Base-by-base conservation (phyloP, 73 alveolate genomes). In the Effrenium voratum region DNA sequence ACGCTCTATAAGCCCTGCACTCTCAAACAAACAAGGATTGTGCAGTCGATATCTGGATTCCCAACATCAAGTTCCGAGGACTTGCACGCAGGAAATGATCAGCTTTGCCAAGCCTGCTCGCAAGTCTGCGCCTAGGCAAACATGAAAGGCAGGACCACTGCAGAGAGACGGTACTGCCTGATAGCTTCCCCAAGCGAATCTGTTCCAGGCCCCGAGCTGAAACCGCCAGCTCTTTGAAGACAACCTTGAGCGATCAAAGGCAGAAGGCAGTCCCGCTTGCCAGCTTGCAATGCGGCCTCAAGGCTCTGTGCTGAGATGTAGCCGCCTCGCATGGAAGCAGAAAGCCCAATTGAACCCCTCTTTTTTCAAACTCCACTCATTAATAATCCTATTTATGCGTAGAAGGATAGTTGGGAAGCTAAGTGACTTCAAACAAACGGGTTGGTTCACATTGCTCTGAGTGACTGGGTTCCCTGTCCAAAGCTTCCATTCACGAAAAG, bases 171-270 rank as follows among this genome's bases (percentile, higher is more conserved):
- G n/a, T n/a, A n/a, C n/a, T n/a, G n/a, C n/a, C n/a, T n/a, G n/a
- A n/a, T n/a, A n/a, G n/a, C n/a, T n/a, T n/a, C n/a, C n/a, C n/a
- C n/a, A n/a, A n/a, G n/a, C n/a, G n/a, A n/a, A n/a, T n/a, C n/a
- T n/a, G n/a, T n/a, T 34, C 47, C 47, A n/a, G 81, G 4, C 24
- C 34, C 63, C 81, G 47, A 15, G 59, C 88, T 28, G 92, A 82
- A 49, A 82, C 28, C 38, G 68, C 38, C 50, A 82, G 41, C 73
- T 82, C 92, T 46, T 82, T 46, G 73, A 82, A 82, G 92, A 82
- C 92, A 49, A 34, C 92, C 92, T 82, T 44, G n/a, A n/a, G n/a
- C n/a, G n/a, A n/a, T n/a, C n/a, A n/a, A n/a, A n/a, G n/a, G n/a
- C n/a, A n/a, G n/a, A n/a, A n/a, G n/a, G n/a, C n/a, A n/a, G n/a